Conservation (phyloP, 1,284 basidiomycete genomes). For the Apiotrichum siamense region DNA sequence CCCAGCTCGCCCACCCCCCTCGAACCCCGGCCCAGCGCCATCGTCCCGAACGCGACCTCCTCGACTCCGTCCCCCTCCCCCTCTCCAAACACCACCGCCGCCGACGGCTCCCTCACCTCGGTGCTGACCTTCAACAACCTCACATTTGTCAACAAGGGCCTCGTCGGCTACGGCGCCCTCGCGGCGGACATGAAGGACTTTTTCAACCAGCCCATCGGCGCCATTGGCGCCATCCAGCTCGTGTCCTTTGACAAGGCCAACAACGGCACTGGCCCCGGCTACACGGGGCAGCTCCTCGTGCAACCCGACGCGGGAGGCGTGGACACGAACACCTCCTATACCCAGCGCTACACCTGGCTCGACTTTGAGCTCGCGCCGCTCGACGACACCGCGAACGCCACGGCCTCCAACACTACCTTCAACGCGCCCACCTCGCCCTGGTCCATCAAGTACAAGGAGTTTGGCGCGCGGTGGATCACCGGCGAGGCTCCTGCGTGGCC, state of each 20-base stretch:
- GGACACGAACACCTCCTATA: conserved; percentile 55
- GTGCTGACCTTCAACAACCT: conserved; percentile 15
- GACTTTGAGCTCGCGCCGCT: conserved; percentile 59
- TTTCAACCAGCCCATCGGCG: conserved; percentile 40
- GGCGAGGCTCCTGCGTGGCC: conserved; percentile 58
- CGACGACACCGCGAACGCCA: conserved; percentile 53
- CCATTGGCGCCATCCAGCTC: conserved; percentile 34
- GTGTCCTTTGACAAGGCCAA: conserved; percentile 13
- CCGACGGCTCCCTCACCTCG: too few relatives aligned
- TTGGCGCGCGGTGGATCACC: conserved; percentile 40
- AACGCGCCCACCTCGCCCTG: conserved; percentile 52
- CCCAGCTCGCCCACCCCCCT: too few relatives aligned
- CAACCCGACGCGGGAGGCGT: conserved; percentile 55
- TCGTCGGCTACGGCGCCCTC: conserved; percentile 43
- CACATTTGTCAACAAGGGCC: conserved; percentile 37
- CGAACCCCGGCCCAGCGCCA: too few relatives aligned
- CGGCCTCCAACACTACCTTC: conserved; percentile 54
- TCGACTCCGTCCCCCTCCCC: too few relatives aligned
- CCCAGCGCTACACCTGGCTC: conserved; percentile 56
- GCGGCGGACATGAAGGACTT: conserved; percentile 29
- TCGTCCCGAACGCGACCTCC: too few relatives aligned
- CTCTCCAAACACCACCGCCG: too few relatives aligned
- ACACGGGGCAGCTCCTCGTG: conserved; percentile 51
- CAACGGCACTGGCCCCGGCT: conserved; percentile 35
- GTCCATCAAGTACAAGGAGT: conserved; percentile 57